Evolutionary conservation across 106 monocot genomes (phyloP).

Genomic region (Platanthera zijinensis): DNA sequence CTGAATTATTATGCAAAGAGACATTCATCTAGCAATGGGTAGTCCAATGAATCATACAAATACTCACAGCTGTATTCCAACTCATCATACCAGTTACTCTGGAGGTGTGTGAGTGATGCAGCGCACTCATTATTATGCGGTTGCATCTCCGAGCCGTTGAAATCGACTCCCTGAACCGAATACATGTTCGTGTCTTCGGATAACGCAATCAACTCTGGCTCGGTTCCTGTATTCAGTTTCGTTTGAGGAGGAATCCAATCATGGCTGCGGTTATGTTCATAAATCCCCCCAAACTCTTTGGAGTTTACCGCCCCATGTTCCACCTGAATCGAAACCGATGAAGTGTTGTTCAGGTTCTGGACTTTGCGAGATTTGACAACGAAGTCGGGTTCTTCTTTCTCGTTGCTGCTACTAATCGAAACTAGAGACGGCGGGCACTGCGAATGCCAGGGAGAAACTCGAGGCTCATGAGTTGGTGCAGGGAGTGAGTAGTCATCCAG

Average conservation of each 20-base stretch:
- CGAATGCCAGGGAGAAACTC: conserved; percentile 12
- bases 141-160: conserved; percentile 37
- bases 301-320: conserved; percentile 20
- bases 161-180: conserved; percentile 37
- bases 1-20: conserved; percentile 44
- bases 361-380: conserved; percentile 29
- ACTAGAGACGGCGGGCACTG: conserved; percentile 18
- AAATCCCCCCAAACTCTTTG: conserved; percentile 15
- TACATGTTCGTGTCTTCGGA: conserved; percentile 39
- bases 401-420: conserved; percentile 16
- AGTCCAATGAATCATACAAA: conserved; percentile 41
- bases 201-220: conserved; percentile 25
- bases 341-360: conserved; percentile 4
- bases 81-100: conserved; percentile 49
- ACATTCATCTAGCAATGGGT: conserved; percentile 38
- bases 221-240: conserved; percentile 17
- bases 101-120: conserved; percentile 14
- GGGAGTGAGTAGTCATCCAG: conserved; percentile 27
- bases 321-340: conserved; percentile 32
- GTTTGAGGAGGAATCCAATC: conserved; percentile 14
- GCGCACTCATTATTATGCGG: conserved; percentile 22
- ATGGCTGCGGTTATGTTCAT: background rate
- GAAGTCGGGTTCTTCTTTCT: conserved; percentile 12
- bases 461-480: conserved; percentile 15
- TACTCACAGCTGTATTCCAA: conserved; percentile 39